A percentile compares a stretch with the other conserved stretches of the same genome.
These are phyloP conservation scores for Neoarthrinium moseri DNA, from an alignment of 2,329 filamentous ascomycete genomes.

Conservation along the genomic window DNA sequence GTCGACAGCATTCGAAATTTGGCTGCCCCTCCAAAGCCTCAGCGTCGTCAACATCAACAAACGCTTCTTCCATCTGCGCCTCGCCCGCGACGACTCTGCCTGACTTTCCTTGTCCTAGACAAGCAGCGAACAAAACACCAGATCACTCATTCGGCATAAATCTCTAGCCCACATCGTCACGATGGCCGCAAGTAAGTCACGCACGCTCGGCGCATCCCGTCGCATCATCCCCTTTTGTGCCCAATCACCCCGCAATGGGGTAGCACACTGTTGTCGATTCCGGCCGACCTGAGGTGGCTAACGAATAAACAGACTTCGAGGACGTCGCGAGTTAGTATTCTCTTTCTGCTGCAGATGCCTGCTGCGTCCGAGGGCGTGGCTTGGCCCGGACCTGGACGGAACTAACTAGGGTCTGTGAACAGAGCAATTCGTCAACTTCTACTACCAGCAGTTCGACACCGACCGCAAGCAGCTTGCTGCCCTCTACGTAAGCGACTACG, in stretches of 20 bases:
- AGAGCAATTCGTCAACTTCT: constrained; percentile 89
- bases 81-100: neutral
- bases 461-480: constrained; percentile 62
- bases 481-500: constrained; percentile 74
- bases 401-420: constrained; percentile 15
- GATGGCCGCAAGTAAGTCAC: constrained; percentile 13
- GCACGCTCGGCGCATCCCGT: neutral
- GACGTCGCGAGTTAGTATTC: constrained; percentile 44
- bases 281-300: constrained; percentile 4
- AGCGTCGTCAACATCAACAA: constrained; percentile 8
- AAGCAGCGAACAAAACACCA: neutral
- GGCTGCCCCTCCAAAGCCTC: constrained; percentile 10
- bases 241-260: no score
- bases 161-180: no score
- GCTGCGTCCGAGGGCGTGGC: constrained; percentile 6
- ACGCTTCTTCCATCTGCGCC: constrained; percentile 5
- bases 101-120: neutral
- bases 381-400: constrained; percentile 10
- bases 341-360: constrained; percentile 5
- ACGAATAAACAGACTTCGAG: constrained; percentile 38
- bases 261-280: constrained; percentile 3
- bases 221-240: no score
- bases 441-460: constrained; percentile 84
- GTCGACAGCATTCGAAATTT: constrained; percentile 1
- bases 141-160: no score